Conservation (phyloP, 805 yeast genomes). For the Ogataea trehalophila region DNA sequence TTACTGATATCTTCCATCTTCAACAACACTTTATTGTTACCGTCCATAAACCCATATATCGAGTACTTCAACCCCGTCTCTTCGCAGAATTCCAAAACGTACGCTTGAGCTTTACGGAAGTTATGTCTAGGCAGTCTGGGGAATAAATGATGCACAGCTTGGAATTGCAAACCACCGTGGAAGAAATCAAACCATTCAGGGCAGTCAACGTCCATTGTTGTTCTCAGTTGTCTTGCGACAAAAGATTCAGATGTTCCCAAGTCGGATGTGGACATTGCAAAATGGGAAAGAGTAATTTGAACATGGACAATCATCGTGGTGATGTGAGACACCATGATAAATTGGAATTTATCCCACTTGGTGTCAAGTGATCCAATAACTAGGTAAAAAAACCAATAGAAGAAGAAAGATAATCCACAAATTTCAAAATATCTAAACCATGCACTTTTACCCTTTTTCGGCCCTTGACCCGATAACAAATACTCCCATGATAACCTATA, state of each 20-base stretch:
- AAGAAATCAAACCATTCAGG: slow-evolving; percentile 88
- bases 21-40: slow-evolving; percentile 66
- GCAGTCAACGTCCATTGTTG: slow-evolving; percentile 94
- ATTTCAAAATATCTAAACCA: slow-evolving; percentile 81
- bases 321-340: slow-evolving; percentile 67
- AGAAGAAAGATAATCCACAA: slow-evolving; percentile 61
- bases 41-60: slow-evolving; percentile 78
- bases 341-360: slow-evolving; percentile 49
- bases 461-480: slow-evolving; percentile 71
- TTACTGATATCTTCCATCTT: slow-evolving; percentile 71
- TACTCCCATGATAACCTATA: slow-evolving; percentile 80
- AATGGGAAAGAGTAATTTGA: slow-evolving; percentile 83
- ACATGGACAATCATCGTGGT: slow-evolving; percentile 92
- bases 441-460: slow-evolving; percentile 75
- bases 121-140: slow-evolving; percentile 89
- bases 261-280: slow-evolving; percentile 91
- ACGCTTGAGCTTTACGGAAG: slow-evolving; percentile 67
- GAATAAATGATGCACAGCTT: slow-evolving; percentile 84
- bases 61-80: slow-evolving; percentile 75
- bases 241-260: slow-evolving; percentile 77
- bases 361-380: slow-evolving; percentile 51
- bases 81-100: slow-evolving; percentile 68
- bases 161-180: slow-evolving; percentile 92
- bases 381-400: slow-evolving; percentile 77
- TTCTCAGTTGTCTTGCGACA: slow-evolving; percentile 73